Evolutionary conservation across 495 filamentous ascomycete species (phyloP).

Genomic region (Pyrenula massariospora): DNA sequence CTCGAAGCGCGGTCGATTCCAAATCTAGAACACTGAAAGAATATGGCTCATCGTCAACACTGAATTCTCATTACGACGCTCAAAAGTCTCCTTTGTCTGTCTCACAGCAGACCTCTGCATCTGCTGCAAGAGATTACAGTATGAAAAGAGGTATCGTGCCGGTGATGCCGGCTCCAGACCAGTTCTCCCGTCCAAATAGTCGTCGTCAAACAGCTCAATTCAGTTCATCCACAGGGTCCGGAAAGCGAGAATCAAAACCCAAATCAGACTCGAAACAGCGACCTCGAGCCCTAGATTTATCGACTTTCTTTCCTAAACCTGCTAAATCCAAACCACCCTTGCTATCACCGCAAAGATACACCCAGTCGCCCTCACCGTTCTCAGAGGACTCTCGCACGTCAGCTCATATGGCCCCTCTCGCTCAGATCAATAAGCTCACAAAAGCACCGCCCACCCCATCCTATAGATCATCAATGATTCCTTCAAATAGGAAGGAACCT

Average conservation of each 20-base stretch:
- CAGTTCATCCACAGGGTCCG: neutral
- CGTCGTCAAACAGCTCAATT: neutral
- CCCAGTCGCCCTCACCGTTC: constrained; percentile 30
- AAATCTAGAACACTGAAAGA: constrained; percentile 1
- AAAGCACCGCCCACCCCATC: constrained; percentile 13
- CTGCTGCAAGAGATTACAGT: constrained; percentile 13
- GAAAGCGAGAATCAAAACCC: constrained; percentile 7
- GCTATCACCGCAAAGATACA: constrained; percentile 33
- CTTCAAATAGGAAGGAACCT: neutral
- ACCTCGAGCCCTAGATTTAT: constrained; percentile 31
- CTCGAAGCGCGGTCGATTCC: constrained; percentile 1
- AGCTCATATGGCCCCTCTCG: constrained; percentile 5
- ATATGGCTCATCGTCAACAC: constrained; percentile 5
- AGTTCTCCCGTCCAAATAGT: neutral
- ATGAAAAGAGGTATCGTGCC: constrained; percentile 8
- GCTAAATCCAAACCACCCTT: constrained; percentile 19
- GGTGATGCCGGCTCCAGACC: neutral
- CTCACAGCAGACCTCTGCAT: constrained; percentile 16
- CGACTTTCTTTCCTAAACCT: constrained; percentile 34
- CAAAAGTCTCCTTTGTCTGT: constrained; percentile 10
- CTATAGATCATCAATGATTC: neutral
- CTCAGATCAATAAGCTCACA: constrained; percentile 11
- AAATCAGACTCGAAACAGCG: constrained; percentile 30
- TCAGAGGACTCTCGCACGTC: constrained; percentile 20
- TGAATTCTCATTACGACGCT: constrained; percentile 10